These are phyloP conservation scores for Niebla homalea DNA, from an alignment of 495 filamentous ascomycete genomes.

Conservation along the genomic window DNA sequence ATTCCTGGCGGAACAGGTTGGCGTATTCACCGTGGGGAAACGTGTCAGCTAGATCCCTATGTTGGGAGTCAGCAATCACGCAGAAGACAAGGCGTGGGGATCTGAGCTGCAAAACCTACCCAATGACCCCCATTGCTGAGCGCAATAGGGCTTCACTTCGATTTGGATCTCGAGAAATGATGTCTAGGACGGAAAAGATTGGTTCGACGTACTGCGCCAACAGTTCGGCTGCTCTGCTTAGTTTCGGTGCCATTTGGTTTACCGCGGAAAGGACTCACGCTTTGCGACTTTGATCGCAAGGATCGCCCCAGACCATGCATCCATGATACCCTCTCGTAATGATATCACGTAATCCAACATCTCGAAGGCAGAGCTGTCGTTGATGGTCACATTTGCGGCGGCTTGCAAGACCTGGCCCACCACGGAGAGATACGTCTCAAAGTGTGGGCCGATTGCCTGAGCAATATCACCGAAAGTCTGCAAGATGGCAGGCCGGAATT, in stretches of 20 bases:
- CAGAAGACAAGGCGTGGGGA: neutral
- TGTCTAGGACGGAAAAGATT: constrained; percentile 80
- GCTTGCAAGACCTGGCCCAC: constrained; percentile 91
- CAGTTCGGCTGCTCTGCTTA: constrained; percentile 37
- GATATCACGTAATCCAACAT: constrained; percentile 94
- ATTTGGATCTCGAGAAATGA: constrained; percentile 66
- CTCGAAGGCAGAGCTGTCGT: constrained; percentile 61
- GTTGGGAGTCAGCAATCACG: constrained; percentile 18
- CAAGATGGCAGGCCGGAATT: constrained; percentile 95
- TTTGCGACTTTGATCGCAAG: constrained; percentile 81
- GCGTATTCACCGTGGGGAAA: constrained; percentile 83
- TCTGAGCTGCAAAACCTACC: constrained; percentile 41
- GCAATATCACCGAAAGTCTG: constrained; percentile 98
- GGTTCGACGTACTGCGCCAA: constrained; percentile 68
- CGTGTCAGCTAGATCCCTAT: constrained; percentile 81
- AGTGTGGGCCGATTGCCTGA: constrained; percentile 82
- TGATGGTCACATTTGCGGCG: constrained; percentile 65
- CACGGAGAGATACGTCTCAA: constrained; percentile 81
- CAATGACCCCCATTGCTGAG: constrained; percentile 89
- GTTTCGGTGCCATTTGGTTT: neutral
- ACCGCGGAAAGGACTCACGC: constrained; percentile 34
- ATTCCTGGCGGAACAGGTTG: constrained; percentile 74
- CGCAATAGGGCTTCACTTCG: constrained; percentile 85
- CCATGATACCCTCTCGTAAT: constrained; percentile 93
- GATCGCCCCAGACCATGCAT: constrained; percentile 95